Base-by-base conservation (phyloP, 2,329 filamentous ascomycete species). In the Purpureocillium lavendulum region DNA sequence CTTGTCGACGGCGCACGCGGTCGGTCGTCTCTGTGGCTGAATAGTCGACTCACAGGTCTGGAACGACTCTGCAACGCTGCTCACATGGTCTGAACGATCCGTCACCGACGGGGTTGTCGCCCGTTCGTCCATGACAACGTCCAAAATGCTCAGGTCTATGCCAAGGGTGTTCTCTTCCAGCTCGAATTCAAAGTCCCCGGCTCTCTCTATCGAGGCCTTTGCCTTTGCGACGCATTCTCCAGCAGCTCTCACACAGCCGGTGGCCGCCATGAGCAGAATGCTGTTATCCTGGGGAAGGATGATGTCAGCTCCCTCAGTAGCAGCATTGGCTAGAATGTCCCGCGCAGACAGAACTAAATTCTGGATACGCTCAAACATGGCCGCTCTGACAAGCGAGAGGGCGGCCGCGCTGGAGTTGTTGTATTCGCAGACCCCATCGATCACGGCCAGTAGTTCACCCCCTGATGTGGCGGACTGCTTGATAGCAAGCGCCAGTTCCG, bases 151-250 rank as follows among this genome's bases (percentile, higher is more conserved):
- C 21, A 79, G 57, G 45, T 80, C 74, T 38, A 82, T 70, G 7
- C 71, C 73, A 18, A 84, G 61, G 24, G 69, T 61, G 46, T 55
- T 60, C 14, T 64, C 65, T 48, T 84, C 78, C 40, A 85, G 70
- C 57, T 94, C 87, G 49, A 89, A 79, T 59, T 95, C 88, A 48
- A 95, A 94, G 59, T 95, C 89, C 15, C 89, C 88, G 46, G 92
- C 87, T 44, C 84, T 76, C 61, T 95, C 88, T 42, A 98, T 83
- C 33, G 94, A 80, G 56, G 78, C 73, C 52, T 87, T 87, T 10
- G 89, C 84, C 62, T 89, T 90, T 7, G 84, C 82, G 15, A 95
- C 84, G 59, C 90, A 96, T 50, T 95, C 88, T 31, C 90, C 90
- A 33, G 89, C 88, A 16, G 87, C 84, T 49, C 87, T 82, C 18